Percentiles rank a stretch among this genome's conserved stretches.
Conservation (phyloP, 1,284 basidiomycete species). For the Cutaneotrichosporon dermatis region DNA sequence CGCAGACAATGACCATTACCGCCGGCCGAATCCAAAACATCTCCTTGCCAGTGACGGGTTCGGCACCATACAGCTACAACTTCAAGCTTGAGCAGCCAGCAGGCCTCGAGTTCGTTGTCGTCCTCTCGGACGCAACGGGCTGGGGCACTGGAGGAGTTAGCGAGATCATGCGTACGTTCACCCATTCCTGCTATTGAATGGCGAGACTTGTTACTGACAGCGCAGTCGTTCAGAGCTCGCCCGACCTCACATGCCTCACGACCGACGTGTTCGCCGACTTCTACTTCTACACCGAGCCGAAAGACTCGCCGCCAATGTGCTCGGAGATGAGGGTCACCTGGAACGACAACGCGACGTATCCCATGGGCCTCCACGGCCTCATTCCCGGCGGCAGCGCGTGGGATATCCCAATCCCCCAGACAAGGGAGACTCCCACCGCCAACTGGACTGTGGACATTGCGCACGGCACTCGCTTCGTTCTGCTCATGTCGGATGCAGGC, state of each 20-base stretch:
- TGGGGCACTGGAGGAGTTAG: constrained; percentile 40
- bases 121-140: constrained; percentile 39
- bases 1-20: constrained; percentile 25
- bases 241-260: constrained; percentile 29
- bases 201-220: neutral
- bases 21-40: constrained; percentile 35
- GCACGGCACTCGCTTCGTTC: constrained; percentile 31
- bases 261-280: constrained; percentile 27
- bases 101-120: constrained; percentile 34
- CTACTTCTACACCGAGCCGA: constrained; percentile 33
- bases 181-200: too few species aligned
- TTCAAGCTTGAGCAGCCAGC: constrained; percentile 35
- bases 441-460: constrained; percentile 40
- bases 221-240: constrained; percentile 11
- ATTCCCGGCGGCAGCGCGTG: constrained; percentile 39
- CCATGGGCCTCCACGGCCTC: constrained; percentile 35
- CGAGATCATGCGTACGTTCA: constrained; percentile 32
- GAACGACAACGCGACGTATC: constrained; percentile 30
- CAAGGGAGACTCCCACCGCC: neutral
- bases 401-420: constrained; percentile 28
- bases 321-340: constrained; percentile 29
- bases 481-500: constrained; percentile 41
- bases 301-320: constrained; percentile 30
- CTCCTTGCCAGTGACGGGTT: constrained; percentile 26
- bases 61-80: constrained; percentile 21